phyloP scores from a whole-genome alignment of 2,329 filamentous ascomycete species.

The Diaporthe sp. region DNA sequence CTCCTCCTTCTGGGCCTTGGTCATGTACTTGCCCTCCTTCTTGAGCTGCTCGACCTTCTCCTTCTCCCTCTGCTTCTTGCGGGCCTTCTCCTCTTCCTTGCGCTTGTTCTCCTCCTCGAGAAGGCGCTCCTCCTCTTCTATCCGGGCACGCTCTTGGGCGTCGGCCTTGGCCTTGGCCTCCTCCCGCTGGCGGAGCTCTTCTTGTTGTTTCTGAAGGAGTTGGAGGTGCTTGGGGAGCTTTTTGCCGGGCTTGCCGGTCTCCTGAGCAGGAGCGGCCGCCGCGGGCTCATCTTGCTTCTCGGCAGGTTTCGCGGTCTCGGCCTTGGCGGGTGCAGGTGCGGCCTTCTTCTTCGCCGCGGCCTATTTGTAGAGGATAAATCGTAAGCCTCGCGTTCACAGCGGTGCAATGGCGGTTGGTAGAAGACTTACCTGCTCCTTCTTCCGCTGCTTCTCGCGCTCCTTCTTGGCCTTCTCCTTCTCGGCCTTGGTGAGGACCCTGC shows the following conservation, averaged over 20 bases:
- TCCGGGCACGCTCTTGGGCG: conserved; percentile 64
- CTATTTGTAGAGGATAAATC: conserved; percentile 50
- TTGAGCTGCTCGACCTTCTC: conserved; percentile 88
- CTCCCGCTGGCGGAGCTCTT: conserved; percentile 75
- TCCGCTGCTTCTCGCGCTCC: conserved; percentile 97
- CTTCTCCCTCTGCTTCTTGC: conserved; percentile 88
- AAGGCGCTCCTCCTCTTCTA: conserved; percentile 73
- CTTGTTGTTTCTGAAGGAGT: conserved; percentile 84
- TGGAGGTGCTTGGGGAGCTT: conserved; percentile 83
- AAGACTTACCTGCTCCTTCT: conserved; percentile 87
- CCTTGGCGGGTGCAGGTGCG: conserved; percentile 55
- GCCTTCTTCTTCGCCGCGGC: conserved; percentile 87
- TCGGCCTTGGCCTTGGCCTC: conserved; percentile 71
- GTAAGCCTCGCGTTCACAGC: conserved; percentile 15
- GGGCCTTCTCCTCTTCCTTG: conserved; percentile 77
- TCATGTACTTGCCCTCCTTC: conserved; percentile 87
- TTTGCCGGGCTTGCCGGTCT: conserved; percentile 69
- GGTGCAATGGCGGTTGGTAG: not conserved
- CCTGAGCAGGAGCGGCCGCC: conserved; percentile 45
- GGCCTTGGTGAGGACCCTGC: conserved; percentile 90
- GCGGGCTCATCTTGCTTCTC: conserved; percentile 57
- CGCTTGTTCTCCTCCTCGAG: conserved; percentile 75
- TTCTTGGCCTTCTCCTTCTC: conserved; percentile 99
- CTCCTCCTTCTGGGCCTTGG: conserved; percentile 86
- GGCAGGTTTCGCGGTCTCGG: conserved; percentile 64